Percentiles rank a stretch among this genome's conserved stretches.
phyloP scores from a whole-genome alignment of 2,329 filamentous ascomycete genomes.

The Emydomyces testavorans region DNA sequence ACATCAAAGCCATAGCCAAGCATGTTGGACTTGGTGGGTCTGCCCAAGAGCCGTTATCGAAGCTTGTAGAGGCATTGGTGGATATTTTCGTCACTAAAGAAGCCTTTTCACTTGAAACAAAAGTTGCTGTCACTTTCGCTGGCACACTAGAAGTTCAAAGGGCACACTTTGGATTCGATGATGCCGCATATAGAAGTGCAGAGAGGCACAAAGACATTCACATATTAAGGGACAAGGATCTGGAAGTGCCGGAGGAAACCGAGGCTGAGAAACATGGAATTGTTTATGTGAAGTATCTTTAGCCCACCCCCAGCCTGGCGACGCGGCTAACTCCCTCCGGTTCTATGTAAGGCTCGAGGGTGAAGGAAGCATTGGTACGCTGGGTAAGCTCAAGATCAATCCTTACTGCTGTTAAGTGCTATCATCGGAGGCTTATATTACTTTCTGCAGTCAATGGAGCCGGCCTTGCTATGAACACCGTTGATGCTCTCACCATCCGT shows the following conservation, averaged over 20 bases:
- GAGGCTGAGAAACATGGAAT: conserved; percentile 60
- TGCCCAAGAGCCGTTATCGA: conserved; percentile 36
- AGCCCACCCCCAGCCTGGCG: not conserved
- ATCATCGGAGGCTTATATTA: not conserved
- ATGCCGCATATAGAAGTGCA: conserved; percentile 53
- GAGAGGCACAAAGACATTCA: conserved; percentile 53
- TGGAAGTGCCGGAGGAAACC: conserved; percentile 46
- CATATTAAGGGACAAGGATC: conserved; percentile 41
- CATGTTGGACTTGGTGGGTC: conserved; percentile 45
- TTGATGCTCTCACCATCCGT: conserved; percentile 60
- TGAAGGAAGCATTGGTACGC: conserved; percentile 58
- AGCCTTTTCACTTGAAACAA: conserved; percentile 49
- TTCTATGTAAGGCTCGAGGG: conserved; percentile 32
- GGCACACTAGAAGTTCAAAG: conserved; percentile 41
- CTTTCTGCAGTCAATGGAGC: conserved; percentile 60
- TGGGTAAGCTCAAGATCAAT: conserved; percentile 35
- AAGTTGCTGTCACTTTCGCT: conserved; percentile 33
- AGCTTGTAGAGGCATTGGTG: conserved; percentile 45
- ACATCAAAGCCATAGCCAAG: conserved; percentile 31
- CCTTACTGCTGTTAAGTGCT: not conserved
- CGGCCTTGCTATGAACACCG: conserved; percentile 81
- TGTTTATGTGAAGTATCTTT: conserved; percentile 56
- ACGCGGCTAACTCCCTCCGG: not conserved
- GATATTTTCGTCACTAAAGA: conserved; percentile 53
- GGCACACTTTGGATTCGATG: conserved; percentile 55